phyloP scores from a whole-genome alignment of 129 eudicot genomes.

The Erigeron canadensis region DNA sequence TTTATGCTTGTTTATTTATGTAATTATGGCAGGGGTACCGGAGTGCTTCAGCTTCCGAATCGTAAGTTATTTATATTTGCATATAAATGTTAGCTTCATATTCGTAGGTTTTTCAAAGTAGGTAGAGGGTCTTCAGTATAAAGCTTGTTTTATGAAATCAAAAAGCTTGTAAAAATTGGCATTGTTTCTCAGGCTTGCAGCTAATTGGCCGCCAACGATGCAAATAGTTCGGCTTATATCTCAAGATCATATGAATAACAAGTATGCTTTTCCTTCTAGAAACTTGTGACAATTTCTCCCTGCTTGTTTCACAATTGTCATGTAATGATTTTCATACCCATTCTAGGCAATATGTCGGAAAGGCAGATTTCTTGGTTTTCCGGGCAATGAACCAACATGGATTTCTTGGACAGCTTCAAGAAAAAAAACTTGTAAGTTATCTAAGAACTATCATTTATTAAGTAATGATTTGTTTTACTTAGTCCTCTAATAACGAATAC shows the following conservation, averaged over 20 bases:
- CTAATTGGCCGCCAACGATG: constrained; percentile 98
- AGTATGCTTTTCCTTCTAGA: constrained; percentile 43
- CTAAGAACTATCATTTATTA: not conserved
- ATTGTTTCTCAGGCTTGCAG: constrained; percentile 71
- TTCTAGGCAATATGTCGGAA: constrained; percentile 92
- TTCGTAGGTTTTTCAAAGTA: not conserved
- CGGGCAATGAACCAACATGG: constrained; percentile 99
- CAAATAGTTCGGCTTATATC: constrained; percentile 98
- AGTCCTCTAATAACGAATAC: not conserved
- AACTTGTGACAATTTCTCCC: not conserved
- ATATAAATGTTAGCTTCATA: not conserved
- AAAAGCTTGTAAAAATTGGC: not conserved
- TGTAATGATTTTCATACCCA: not conserved
- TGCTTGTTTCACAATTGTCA: not conserved
- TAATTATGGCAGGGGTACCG: constrained; percentile 75
- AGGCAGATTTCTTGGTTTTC: constrained; percentile 94
- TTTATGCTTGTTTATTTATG: constrained; percentile 21
- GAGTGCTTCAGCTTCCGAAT: constrained; percentile 90
- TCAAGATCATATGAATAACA: constrained; percentile 99
- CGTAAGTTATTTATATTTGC: constrained; percentile 54
- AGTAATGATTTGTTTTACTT: not conserved
- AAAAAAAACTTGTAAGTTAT: constrained; percentile 94
- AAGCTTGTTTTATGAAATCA: not conserved
- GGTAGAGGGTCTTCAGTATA: not conserved
- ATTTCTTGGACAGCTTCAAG: constrained; percentile 95